phyloP scores from a whole-genome alignment of 1,139 yeast genomes.

The Sugiyamaella sp. region DNA sequence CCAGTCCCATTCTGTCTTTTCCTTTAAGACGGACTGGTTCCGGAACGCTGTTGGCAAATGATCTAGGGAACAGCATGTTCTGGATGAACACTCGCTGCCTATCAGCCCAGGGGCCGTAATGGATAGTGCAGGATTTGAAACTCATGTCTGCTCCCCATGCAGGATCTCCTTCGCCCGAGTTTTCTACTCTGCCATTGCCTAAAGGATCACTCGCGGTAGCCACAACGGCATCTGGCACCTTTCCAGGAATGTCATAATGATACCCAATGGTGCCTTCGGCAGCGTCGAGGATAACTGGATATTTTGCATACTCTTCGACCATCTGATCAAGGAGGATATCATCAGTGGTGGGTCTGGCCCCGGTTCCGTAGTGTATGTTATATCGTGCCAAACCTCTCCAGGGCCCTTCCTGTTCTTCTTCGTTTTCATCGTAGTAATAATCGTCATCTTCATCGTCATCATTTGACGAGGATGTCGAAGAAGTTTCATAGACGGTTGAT shows the following conservation, averaged over 20 bases:
- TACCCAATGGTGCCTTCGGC: conserved; percentile 57
- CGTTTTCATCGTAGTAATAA: conserved; percentile 13
- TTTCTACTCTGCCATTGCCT: conserved; percentile 51
- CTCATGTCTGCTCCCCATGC: conserved; percentile 65
- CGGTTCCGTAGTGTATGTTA: conserved; percentile 22
- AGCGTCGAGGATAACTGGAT: conserved; percentile 72
- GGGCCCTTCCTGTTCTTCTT: conserved; percentile 12
- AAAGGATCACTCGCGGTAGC: conserved; percentile 48
- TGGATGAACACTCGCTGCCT: conserved; percentile 74
- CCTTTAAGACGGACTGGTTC: conserved; percentile 52
- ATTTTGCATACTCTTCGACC: conserved; percentile 79
- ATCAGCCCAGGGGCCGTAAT: conserved; percentile 97
- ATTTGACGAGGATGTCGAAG: conserved; percentile 1
- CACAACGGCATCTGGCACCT: conserved; percentile 48
- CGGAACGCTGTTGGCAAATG: conserved; percentile 61
- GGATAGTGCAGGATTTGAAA: conserved; percentile 64
- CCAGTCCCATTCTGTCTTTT: conserved; percentile 54
- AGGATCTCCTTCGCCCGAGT: conserved; percentile 47
- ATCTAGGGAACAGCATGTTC: conserved; percentile 65
- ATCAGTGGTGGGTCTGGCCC: conserved; percentile 15
- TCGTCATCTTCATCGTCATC: conserved; percentile 7
- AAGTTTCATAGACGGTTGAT: background rate
- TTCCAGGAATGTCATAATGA: conserved; percentile 73
- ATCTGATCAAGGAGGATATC: conserved; percentile 44
- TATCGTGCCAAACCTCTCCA: conserved; percentile 49